Evolutionary conservation across 176 grass and related monocot genomes (phyloP).

Genomic region (Pharus latifolius): DNA sequence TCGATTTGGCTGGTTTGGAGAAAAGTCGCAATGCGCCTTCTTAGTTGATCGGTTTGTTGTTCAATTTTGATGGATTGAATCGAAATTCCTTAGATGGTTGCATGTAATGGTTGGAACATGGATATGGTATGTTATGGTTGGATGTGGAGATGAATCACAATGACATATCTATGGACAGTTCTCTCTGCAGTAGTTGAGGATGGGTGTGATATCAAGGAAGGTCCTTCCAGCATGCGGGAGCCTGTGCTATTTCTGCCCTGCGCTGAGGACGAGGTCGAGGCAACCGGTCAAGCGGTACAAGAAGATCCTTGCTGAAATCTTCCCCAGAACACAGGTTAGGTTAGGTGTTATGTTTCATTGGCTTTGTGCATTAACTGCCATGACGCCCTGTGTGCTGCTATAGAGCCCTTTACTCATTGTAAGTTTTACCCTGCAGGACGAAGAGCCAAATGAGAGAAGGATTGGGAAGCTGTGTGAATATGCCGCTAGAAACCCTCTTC

Average conservation of each 20-base stretch:
- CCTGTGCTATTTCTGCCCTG: constrained; percentile 76
- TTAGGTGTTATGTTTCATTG: not conserved
- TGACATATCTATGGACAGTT: not conserved
- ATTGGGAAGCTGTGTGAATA: constrained; percentile 87
- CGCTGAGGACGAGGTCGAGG: constrained; percentile 53
- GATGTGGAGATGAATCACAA: not conserved
- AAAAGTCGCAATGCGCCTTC: not conserved
- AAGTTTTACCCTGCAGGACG: constrained; percentile 32
- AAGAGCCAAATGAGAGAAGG: constrained; percentile 80
- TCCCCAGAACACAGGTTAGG: constrained; percentile 61
- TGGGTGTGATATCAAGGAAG: constrained; percentile 60
- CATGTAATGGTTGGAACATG: not conserved
- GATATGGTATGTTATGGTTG: not conserved
- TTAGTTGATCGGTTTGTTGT: not conserved
- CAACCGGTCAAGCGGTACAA: constrained; percentile 88
- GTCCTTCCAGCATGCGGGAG: constrained; percentile 49
- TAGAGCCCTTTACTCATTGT: not conserved
- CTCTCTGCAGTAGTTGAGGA: constrained; percentile 16
- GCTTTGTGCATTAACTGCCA: not conserved
- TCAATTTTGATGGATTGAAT: not conserved
- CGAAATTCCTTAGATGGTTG: not conserved
- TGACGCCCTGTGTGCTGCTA: not conserved
- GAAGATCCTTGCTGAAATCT: constrained; percentile 82
- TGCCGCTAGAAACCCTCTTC: constrained; percentile 63
- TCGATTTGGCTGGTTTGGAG: not conserved